Evolutionary conservation across 169 alveolate genomes (phyloP).

Genomic region (Plasmodium vinckei): DNA sequence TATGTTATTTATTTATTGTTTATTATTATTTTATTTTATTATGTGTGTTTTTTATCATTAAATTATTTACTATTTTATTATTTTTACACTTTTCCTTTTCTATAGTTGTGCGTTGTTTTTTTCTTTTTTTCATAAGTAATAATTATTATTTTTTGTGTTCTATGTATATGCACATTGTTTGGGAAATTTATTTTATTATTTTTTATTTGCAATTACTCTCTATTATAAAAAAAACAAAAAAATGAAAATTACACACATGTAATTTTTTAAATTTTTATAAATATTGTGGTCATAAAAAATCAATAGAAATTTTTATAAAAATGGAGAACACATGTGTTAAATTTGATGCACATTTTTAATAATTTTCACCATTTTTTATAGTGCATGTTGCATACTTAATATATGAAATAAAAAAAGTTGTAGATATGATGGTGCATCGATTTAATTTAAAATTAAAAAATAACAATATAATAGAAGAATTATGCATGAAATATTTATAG

Average conservation of each 20-base stretch:
- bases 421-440: conserved; percentile 68
- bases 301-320: conserved; percentile 8
- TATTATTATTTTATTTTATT: conserved; percentile 27
- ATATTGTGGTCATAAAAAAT: conserved; percentile 18
- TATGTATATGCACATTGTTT: conserved; percentile 48
- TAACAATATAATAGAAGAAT: conserved; percentile 30
- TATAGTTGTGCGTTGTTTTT: neutral
- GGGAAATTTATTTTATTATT: neutral
- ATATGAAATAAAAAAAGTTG: conserved; percentile 10
- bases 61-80: neutral
- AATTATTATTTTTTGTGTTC: conserved; percentile 17
- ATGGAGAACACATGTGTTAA: conserved; percentile 37
- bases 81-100: conserved; percentile 1
- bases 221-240: conserved; percentile 33
- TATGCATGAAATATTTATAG: conserved; percentile 21
- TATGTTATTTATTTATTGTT: conserved; percentile 21
- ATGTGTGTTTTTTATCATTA: neutral
- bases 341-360: conserved; percentile 40
- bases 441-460: conserved; percentile 25
- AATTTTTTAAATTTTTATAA: conserved; percentile 16
- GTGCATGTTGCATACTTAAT: neutral
- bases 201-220: conserved; percentile 51
- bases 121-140: neutral
- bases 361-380: conserved; percentile 6
- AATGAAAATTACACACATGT: neutral